Evolutionary conservation across 2,329 filamentous ascomycete genomes (phyloP).

Genomic region (Celoporthe dispersa): DNA sequence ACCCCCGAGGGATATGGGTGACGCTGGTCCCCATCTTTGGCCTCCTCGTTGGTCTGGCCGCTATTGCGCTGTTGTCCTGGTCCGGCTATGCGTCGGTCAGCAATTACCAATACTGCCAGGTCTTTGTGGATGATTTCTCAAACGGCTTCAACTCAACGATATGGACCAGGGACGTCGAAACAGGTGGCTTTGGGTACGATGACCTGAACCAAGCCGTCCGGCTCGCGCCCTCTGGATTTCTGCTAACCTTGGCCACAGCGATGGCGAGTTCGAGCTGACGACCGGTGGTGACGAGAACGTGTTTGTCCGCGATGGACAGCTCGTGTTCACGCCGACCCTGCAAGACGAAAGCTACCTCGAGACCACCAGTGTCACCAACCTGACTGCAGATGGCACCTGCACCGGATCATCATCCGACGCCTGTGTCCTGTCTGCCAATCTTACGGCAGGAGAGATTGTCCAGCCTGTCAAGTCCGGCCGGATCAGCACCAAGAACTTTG

Average conservation of each 20-base stretch:
- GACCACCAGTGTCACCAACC: constrained; percentile 1
- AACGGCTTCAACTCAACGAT: constrained; percentile 28
- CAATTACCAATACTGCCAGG: constrained; percentile 21
- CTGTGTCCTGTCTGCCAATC: constrained; percentile 14
- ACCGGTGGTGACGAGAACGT: constrained; percentile 26
- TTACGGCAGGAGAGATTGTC: constrained; percentile 9
- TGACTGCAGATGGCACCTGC: constrained; percentile 15
- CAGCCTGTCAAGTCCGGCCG: constrained; percentile 27
- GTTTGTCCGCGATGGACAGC: constrained; percentile 28
- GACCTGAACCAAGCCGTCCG: not conserved
- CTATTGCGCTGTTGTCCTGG: constrained; percentile 17
- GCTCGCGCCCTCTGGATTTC: not conserved
- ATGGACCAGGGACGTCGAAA: constrained; percentile 26
- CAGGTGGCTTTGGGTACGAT: constrained; percentile 25
- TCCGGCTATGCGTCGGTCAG: constrained; percentile 14
- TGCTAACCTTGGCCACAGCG: not conserved
- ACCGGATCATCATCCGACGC: constrained; percentile 5
- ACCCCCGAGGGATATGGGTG: constrained; percentile 24
- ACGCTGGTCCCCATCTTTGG: constrained; percentile 24
- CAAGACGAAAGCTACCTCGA: constrained; percentile 19
- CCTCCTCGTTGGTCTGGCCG: constrained; percentile 10
- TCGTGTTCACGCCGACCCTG: constrained; percentile 25
- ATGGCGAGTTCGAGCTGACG: constrained; percentile 19
- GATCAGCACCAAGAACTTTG: constrained; percentile 28
- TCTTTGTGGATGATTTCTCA: constrained; percentile 30